Conservation (phyloP, 116 monocot species). For the Zostera marina region DNA sequence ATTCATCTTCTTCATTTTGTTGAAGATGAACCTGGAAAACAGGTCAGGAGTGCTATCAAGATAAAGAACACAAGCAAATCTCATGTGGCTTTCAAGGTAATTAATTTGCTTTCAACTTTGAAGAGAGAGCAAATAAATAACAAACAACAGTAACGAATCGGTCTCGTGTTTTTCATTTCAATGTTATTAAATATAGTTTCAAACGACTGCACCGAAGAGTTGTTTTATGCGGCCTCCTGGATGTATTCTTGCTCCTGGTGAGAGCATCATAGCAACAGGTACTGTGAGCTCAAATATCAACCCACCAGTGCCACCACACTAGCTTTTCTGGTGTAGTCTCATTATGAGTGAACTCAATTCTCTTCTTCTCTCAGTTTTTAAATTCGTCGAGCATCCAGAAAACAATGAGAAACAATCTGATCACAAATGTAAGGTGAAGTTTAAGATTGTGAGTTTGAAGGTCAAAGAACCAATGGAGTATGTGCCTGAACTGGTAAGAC, state of each 20-base stretch:
- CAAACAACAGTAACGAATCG: no score
- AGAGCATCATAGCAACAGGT: slow-evolving; percentile 59
- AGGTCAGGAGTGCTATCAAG: slow-evolving; percentile 71
- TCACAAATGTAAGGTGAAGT: slow-evolving; percentile 62
- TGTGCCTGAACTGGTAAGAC: slow-evolving; percentile 59
- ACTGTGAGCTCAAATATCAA: not conserved
- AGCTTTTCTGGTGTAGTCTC: not conserved
- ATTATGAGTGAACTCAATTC: no score
- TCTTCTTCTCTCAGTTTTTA: slow-evolving; percentile 34
- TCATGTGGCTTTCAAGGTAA: slow-evolving; percentile 86
- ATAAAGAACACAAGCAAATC: slow-evolving; percentile 92
- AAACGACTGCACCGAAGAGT: slow-evolving; percentile 66
- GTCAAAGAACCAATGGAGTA: slow-evolving; percentile 63
- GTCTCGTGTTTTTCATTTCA: no score
- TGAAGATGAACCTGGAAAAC: slow-evolving; percentile 81
- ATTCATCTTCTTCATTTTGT: not conserved
- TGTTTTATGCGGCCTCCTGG: slow-evolving; percentile 77
- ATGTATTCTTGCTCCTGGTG: slow-evolving; percentile 40
- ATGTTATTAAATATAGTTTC: slow-evolving; percentile 33
- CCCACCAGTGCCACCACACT: no score
- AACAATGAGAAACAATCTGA: slow-evolving; percentile 47
- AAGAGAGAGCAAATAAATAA: no score
- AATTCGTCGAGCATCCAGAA: slow-evolving; percentile 73
- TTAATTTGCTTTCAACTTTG: no score
- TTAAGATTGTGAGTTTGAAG: slow-evolving; percentile 68